These are phyloP conservation scores for Nematocida ironsii DNA, from an alignment of 371 early-diverging fungal species.

Conservation along the genomic window DNA sequence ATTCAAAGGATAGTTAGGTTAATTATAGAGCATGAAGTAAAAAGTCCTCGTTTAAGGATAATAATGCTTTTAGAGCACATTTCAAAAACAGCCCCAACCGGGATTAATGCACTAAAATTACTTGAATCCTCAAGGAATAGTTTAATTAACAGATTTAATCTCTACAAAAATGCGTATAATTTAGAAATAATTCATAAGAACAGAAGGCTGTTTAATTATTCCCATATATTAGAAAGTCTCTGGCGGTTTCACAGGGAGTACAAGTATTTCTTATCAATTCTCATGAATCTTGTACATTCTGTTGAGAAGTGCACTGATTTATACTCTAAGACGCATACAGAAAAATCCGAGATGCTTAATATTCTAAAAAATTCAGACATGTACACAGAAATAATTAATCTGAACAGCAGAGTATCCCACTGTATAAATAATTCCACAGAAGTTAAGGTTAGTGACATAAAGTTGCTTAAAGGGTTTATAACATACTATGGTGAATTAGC, in stretches of 20 bases:
- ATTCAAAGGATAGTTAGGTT: background rate
- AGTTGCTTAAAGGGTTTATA: background rate
- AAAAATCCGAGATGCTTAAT: background rate
- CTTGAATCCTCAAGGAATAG: background rate
- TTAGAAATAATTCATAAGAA: constrained; percentile 3
- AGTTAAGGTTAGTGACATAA: background rate
- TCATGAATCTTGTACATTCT: background rate
- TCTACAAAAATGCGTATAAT: constrained; percentile 29
- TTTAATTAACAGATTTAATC: constrained; percentile 20
- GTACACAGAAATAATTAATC: background rate
- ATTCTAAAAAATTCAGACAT: background rate
- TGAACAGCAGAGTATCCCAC: background rate
- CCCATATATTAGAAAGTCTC: constrained; percentile 6
- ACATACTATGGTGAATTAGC: constrained; percentile 7
- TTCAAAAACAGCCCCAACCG: background rate
- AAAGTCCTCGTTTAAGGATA: constrained; percentile 18
- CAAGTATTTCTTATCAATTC: constrained; percentile 6
- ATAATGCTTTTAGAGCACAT: constrained; percentile 5
- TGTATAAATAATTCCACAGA: background rate
- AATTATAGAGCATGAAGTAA: constrained; percentile 18
- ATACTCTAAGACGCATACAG: background rate
- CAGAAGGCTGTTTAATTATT: constrained; percentile 5
- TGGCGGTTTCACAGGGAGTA: constrained; percentile 30
- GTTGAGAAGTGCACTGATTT: background rate
- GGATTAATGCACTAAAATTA: background rate